Base-by-base conservation (phyloP, 352 stramenopile species). In the Pythium diclinum region DNA sequence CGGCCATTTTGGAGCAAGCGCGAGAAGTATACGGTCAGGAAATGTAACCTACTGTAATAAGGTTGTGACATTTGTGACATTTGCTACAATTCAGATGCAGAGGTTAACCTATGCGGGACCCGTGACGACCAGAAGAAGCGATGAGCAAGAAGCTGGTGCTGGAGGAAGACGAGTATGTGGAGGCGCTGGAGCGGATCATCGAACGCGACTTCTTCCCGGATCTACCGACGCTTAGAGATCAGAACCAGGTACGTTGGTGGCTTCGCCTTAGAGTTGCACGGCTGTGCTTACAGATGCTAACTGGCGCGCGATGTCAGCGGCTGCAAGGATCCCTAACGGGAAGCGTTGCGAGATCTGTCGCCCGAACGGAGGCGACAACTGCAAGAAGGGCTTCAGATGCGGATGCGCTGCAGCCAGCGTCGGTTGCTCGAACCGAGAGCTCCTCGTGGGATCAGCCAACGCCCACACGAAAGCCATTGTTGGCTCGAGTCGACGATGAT, bases 161-260 rank as follows among this genome's bases (percentile, higher is more conserved):
- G 32, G 85, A 95, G 47, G 87, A 95, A 65, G 87, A 95, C 17
- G 72, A 76, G 61, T 95, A 94, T 59, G 85, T 94, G 30, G 77
- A 84, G 66, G 67, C 69, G 46, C 69, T 95, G 28, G 87, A 78
- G 52, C 71, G 77, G 58, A 93, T 95, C 61, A 94, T 95, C 65
- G 81, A 95, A 76, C 85, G 87, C 54, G 85, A 92, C 71, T 95
- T 93, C 77, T 95, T 95, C 67, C 87, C 87, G 30, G 85, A 92
- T 60, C 73, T 93, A 3, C 57, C 70, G 11, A 70, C 64, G 38
- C 78, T 95, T 47, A 79, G 86, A 53, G 48, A 60, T n/a, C 79
- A 88, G 58, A 79, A 69, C 19, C 67, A 78, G 72, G 83, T 92
- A 42, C 38, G 71, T 8, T 16, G 0, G 1, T 14, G 11, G 3